Evolutionary conservation across 108 stramenopile species (phyloP), one percentile per base, ranked within the genome.

Genomic region (Pseudonitzschia delicatissima): DNA sequence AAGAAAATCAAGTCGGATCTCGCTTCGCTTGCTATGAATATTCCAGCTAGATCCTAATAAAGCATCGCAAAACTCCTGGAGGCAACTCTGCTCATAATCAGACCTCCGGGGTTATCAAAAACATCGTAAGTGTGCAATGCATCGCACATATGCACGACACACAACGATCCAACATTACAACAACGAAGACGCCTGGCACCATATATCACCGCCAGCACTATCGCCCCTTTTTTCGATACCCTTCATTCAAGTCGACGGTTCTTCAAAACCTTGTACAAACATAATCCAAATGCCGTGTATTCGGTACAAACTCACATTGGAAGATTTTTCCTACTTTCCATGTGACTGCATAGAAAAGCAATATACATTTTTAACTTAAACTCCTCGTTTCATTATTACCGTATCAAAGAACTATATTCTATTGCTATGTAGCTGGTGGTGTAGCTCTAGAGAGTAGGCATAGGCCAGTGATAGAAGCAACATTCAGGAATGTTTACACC

Each of bases 1-100:
- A 62, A 55, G 51, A 71, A 71, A 49, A 71, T 71, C 70, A 71
- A 71, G 62, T 71, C 70, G 29, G 62, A 55, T 55, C 62, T 71
- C 9, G 31, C 70, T 32, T 63, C 70, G 18, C 70, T 71, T 52
- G 62, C 70, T 20, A 61, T 18, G 26, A 36, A 37, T 27, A 37
- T 40, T 40, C 15, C 60, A 23, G 36, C 60, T 39, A n/a, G 60
- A 42, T 36, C 37, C 20, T 35, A 35, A 27, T 61, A 61, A 61
- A 2, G 1, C 35, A n/a, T 5, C 7, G 31, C n/a, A n/a, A 61
- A 61, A 61, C 7, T 40, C 28, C 23, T 12, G 53, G 53, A n/a
- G 32, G 12, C 53, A 55, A 55, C 32, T 33, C 53, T 55, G 53
- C 53, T 33, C n/a, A 55, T 49, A 49, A 31, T 31, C 31, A 28